Evolutionary conservation across 768 basidiomycete genomes (phyloP), one percentile per base, ranked within the genome.

Genomic region (Cystobasidium onofrii): DNA sequence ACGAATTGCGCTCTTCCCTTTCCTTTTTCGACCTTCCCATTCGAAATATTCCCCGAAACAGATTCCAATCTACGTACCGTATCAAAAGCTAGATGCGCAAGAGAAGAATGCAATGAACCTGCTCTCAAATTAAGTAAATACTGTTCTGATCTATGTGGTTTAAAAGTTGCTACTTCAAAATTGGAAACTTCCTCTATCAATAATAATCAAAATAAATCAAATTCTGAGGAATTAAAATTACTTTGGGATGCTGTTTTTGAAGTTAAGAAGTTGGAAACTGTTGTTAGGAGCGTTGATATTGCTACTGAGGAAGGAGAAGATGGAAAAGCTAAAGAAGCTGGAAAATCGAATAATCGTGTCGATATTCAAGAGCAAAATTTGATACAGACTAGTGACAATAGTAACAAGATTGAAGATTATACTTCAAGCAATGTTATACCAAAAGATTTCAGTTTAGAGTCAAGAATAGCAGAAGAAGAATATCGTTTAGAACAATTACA

Each of bases 141-240:
- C 80, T 95, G 92, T 80, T 92, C 90, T 17, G 89, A 91, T 66
- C 90, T 89, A 75, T 95, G 92, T 76, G 92, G 92, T 15, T 82
- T 90, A 75, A 75, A 74, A 25, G 80, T 77, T 62, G 76, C 75
- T 23, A 75, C 77, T 1, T 86, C 85, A 76, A 88, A 86, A 29
- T 83, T 82, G 44, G 90, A 86, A 85, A 82, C 29, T 4, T 29
- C 29, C 6, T 34, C 29, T 12, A 27, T 12, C 9, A 55, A 55
- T 12, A 63, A 64, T 23, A 4, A 34, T 39, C 88, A 88, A 23
- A 88, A 88, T 29, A 60, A n/a, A 17, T 15, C 12, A 12, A 50
- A 50, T 17, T 20, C 46, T 50, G 46, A 50, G 18, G n/a, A 77
- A 46, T 76, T 76, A 27, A 64, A 69, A 54, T 82, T 84, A 54